Percentiles rank a stretch among this genome's conserved stretches.
These are phyloP conservation scores for Nannochloropsis salina DNA, from an alignment of 108 stramenopile genomes.

Conservation along the genomic window DNA sequence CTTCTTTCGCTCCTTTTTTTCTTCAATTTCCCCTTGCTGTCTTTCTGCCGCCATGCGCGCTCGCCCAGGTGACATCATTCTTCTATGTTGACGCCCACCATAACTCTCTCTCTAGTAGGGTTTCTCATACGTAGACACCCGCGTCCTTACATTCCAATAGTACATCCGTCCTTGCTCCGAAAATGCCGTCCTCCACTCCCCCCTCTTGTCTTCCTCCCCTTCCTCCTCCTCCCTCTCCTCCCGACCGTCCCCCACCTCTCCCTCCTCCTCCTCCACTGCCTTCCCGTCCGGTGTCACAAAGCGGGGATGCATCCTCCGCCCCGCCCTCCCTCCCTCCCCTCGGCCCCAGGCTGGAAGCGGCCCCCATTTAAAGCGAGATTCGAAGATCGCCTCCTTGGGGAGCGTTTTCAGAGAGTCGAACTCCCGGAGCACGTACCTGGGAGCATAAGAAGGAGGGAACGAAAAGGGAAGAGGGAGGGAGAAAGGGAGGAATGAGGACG, in stretches of 20 bases:
- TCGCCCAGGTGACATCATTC: background rate
- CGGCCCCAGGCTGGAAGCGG: conserved; percentile 2
- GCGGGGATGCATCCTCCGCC: background rate
- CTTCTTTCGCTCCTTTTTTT: background rate
- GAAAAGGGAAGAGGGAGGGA: background rate
- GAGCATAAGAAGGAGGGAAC: background rate
- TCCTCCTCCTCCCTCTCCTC: background rate
- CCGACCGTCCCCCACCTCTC: background rate
- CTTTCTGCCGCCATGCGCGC: background rate
- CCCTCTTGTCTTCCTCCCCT: background rate
- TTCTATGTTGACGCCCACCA: background rate
- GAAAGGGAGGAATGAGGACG: no score
- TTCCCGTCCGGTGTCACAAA: no score
- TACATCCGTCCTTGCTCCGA: background rate
- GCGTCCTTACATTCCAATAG: background rate
- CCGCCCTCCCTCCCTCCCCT: background rate
- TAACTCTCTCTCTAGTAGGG: background rate
- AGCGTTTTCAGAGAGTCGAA: background rate
- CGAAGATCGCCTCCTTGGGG: conserved; percentile 21
- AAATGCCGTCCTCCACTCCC: background rate
- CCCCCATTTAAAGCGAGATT: conserved; percentile 25
- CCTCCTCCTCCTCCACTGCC: background rate
- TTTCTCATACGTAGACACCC: background rate
- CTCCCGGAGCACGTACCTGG: conserved; percentile 21
- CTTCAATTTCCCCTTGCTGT: background rate